Evolutionary conservation across 345 rosid species (phyloP).

Genomic region (Garcia nutans): DNA sequence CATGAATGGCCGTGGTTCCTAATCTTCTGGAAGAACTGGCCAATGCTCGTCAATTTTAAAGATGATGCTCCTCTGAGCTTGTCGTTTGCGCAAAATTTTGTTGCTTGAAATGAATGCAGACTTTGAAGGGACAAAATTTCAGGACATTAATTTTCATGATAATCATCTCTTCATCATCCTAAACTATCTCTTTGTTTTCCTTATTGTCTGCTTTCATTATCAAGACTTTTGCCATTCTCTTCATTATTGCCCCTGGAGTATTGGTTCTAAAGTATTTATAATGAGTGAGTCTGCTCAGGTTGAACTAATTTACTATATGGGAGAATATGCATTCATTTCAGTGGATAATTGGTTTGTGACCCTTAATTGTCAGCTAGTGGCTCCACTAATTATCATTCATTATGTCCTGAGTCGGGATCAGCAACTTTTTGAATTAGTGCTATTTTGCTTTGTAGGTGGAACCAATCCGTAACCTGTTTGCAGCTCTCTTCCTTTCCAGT

Average conservation of each 20-base stretch:
- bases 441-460: slow-evolving; percentile 63
- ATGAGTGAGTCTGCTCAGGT: not conserved
- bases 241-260: too few relatives aligned
- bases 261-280: not conserved
- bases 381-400: not conserved
- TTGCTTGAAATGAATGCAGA: too few relatives aligned
- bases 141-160: too few relatives aligned
- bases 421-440: not conserved
- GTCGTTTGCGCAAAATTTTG: not conserved
- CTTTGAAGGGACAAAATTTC: too few relatives aligned
- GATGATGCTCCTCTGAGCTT: not conserved
- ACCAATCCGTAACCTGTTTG: slow-evolving; percentile 92
- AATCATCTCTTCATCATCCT: too few relatives aligned
- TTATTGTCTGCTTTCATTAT: too few relatives aligned
- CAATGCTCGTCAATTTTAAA: not conserved
- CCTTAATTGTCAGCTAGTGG: not conserved
- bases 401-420: not conserved
- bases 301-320: not conserved
- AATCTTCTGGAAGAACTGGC: not conserved
- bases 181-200: too few relatives aligned
- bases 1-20: not conserved
- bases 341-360: not conserved
- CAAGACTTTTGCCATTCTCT: too few relatives aligned
- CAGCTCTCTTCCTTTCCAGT: slow-evolving; percentile 96
- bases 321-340: not conserved